phyloP scores from a whole-genome alignment of 2,329 filamentous ascomycete species.

The Juglanconis sp. region DNA sequence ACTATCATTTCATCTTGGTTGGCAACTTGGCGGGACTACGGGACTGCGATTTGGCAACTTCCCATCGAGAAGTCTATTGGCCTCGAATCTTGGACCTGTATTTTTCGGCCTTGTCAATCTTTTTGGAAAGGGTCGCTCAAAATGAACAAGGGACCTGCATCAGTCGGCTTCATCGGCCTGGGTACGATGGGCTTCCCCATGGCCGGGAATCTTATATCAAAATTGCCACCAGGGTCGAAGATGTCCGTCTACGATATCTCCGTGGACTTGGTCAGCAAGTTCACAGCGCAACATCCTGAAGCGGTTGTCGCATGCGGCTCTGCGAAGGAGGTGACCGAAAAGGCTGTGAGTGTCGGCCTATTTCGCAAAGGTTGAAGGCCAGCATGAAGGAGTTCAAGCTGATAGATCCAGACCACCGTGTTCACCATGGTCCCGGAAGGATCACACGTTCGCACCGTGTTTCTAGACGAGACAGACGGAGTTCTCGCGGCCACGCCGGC shows the following conservation, averaged over 20 bases:
- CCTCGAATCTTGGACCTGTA: too few species aligned
- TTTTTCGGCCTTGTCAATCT: neutral
- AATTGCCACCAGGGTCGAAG: constrained; percentile 58
- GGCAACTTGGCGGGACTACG: too few species aligned
- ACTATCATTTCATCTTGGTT: neutral
- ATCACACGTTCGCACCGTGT: constrained; percentile 63
- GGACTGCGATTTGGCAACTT: neutral
- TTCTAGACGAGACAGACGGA: constrained; percentile 37
- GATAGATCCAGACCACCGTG: constrained; percentile 51
- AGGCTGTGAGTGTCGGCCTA: constrained; percentile 49
- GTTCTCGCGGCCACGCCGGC: constrained; percentile 43
- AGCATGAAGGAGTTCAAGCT: neutral
- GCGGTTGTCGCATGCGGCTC: constrained; percentile 44
- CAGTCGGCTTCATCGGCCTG: constrained; percentile 50
- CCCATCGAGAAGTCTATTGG: too few species aligned
- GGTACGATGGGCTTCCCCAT: constrained; percentile 56
- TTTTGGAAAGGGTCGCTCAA: neutral
- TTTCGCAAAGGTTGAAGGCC: neutral
- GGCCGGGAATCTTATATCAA: constrained; percentile 64
- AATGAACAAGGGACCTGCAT: neutral
- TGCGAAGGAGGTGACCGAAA: constrained; percentile 60
- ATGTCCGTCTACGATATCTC: constrained; percentile 62
- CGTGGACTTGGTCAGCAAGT: constrained; percentile 47
- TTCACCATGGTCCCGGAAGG: constrained; percentile 67
- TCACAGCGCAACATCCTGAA: constrained; percentile 45